A percentile compares a stretch with the other conserved stretches of the same genome.
Evolutionary conservation across 1,284 basidiomycete genomes (phyloP).

Genomic region (Lentinula novae-zelandiae): DNA sequence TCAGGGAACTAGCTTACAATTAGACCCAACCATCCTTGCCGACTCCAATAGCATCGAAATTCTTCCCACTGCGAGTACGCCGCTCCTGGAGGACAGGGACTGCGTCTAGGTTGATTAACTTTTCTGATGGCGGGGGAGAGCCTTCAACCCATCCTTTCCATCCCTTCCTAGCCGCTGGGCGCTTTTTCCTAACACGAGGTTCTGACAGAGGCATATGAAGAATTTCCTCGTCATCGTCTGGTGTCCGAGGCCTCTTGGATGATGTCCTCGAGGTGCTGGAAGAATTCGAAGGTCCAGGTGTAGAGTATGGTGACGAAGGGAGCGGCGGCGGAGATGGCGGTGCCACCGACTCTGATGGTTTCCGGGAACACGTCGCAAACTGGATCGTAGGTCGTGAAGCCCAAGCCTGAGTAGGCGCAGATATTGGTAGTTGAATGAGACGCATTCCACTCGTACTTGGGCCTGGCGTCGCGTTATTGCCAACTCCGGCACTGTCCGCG

Average conservation of each 20-base stretch:
- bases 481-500: constrained; percentile 18
- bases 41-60: constrained; percentile 68
- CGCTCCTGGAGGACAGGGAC: constrained; percentile 59
- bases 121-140: constrained; percentile 73
- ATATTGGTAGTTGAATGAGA: constrained; percentile 20
- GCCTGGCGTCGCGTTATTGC: constrained; percentile 17
- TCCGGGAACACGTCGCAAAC: constrained; percentile 62
- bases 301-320: constrained; percentile 60
- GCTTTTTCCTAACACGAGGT: constrained; percentile 52
- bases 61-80: constrained; percentile 73
- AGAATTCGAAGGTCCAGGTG: constrained; percentile 69
- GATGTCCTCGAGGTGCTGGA: constrained; percentile 70
- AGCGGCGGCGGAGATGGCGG: constrained; percentile 53
- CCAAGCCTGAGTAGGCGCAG: constrained; percentile 50
- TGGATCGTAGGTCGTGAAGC: constrained; percentile 62
- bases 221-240: constrained; percentile 37
- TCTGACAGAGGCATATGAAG: constrained; percentile 22
- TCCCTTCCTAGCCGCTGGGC: constrained; percentile 68
- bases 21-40: constrained; percentile 52
- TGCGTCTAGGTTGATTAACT: constrained; percentile 73
- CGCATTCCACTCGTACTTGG: constrained; percentile 15
- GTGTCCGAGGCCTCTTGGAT: constrained; percentile 72
- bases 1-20: constrained; percentile 22
- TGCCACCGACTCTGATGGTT: constrained; percentile 70
- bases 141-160: constrained; percentile 88